Evolutionary conservation across 768 basidiomycete species (phyloP).

Genomic region (Kwoniella sp.): DNA sequence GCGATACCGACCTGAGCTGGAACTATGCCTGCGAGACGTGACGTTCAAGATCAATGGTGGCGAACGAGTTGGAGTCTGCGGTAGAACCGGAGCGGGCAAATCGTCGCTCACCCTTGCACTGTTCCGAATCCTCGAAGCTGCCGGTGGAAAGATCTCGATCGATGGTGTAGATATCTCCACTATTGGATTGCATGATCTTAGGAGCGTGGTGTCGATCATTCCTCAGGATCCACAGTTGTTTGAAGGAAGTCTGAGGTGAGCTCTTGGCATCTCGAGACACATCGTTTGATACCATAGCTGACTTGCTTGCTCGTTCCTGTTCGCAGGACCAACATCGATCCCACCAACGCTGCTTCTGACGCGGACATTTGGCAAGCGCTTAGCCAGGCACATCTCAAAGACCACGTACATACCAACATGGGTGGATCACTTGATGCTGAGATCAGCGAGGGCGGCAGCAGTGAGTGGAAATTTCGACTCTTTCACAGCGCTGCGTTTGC

Average conservation of each 20-base stretch:
- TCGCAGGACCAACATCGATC: constrained; percentile 82
- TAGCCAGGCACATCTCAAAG: constrained; percentile 63
- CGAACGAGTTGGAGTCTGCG: constrained; percentile 54
- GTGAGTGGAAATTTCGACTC: constrained; percentile 29
- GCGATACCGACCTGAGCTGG: constrained; percentile 55
- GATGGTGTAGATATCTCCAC: constrained; percentile 78
- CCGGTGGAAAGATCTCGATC: constrained; percentile 73
- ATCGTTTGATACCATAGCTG: constrained; percentile 43
- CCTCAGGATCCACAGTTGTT: constrained; percentile 67
- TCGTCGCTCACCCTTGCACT: constrained; percentile 54
- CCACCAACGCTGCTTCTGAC: constrained; percentile 72
- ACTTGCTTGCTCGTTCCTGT: constrained; percentile 68
- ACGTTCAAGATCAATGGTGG: constrained; percentile 53
- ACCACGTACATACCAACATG: constrained; percentile 53
- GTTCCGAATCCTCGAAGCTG: constrained; percentile 64
- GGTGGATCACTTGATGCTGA: constrained; percentile 53
- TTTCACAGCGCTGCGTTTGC: constrained; percentile 58
- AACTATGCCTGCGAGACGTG: constrained; percentile 52
- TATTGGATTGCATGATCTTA: constrained; percentile 51
- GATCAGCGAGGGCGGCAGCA: constrained; percentile 45
- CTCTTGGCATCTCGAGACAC: not conserved
- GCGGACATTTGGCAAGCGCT: constrained; percentile 85
- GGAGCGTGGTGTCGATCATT: constrained; percentile 71
- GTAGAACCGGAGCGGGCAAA: constrained; percentile 56
- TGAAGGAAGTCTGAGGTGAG: constrained; percentile 50